These are phyloP conservation scores for Tulasnella calospora DNA, from an alignment of 768 basidiomycete genomes.

Conservation along the genomic window DNA sequence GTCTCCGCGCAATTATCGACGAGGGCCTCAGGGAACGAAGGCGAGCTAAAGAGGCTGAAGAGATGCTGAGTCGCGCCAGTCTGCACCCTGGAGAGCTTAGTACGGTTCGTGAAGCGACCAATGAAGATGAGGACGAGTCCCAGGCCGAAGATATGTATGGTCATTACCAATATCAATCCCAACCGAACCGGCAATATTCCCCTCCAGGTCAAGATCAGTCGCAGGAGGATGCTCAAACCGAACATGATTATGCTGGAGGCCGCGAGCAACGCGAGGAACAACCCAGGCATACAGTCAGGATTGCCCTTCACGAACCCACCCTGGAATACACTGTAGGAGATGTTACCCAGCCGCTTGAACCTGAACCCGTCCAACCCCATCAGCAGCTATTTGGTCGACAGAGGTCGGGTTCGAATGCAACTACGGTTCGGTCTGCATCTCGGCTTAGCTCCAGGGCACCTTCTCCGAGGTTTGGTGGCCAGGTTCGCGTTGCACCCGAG, in stretches of 20 bases:
- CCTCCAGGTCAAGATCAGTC: conserved; percentile 24
- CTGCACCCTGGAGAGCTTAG: conserved; percentile 33
- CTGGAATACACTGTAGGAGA: conserved; percentile 9
- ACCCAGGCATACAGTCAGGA: neutral
- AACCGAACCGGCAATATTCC: neutral
- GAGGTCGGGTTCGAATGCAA: conserved; percentile 16
- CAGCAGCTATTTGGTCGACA: neutral
- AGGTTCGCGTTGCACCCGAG: neutral
- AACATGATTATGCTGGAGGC: conserved; percentile 31
- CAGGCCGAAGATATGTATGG: conserved; percentile 5
- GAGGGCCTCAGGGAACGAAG: conserved; percentile 75
- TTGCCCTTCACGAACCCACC: neutral
- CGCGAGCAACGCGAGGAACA: conserved; percentile 5
- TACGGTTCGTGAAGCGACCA: conserved; percentile 25
- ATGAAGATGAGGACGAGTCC: conserved; percentile 19
- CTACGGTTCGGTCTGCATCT: neutral
- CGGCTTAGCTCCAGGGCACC: conserved; percentile 9
- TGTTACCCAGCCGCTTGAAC: neutral
- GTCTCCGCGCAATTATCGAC: conserved; percentile 80
- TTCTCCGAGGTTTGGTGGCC: neutral
- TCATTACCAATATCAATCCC: conserved; percentile 19
- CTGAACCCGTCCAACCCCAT: neutral
- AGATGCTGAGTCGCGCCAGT: conserved; percentile 24
- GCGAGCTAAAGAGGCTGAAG: conserved; percentile 45
- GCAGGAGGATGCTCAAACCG: conserved; percentile 32